A percentile compares a stretch with the other conserved stretches of the same genome.
Evolutionary conservation across 169 alveolate genomes (phyloP).

Genomic region (Fabrea salina): DNA sequence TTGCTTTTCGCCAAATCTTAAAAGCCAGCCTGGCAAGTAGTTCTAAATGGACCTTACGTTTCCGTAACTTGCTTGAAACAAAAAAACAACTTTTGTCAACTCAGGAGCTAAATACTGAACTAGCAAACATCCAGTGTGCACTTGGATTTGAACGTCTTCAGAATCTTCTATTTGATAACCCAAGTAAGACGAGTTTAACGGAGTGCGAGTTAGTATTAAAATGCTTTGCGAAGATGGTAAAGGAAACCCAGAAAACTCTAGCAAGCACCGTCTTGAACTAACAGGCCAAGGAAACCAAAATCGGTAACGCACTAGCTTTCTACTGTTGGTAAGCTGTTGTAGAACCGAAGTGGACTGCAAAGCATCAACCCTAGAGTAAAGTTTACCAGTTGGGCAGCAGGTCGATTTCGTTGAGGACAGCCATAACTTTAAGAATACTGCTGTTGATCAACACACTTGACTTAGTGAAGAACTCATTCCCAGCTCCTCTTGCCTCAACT

Average conservation of each 20-base stretch:
- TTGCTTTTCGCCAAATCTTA: background rate
- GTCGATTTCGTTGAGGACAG: slow-evolving; percentile 12
- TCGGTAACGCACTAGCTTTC: background rate
- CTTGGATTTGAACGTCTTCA: too few species aligned
- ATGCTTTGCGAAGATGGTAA: background rate
- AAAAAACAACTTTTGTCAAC: background rate
- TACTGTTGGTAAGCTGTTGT: background rate
- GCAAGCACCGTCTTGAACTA: background rate
- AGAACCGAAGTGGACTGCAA: background rate
- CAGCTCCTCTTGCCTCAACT: background rate
- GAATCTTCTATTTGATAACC: too few species aligned
- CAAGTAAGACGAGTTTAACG: background rate
- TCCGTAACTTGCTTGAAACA: slow-evolving; percentile 15
- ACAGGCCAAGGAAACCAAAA: slow-evolving; percentile 34
- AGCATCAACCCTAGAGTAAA: background rate
- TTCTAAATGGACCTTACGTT: background rate
- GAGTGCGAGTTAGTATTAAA: background rate
- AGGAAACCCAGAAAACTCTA: slow-evolving; percentile 1
- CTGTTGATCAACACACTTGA: background rate
- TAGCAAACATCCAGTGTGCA: background rate
- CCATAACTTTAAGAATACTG: background rate
- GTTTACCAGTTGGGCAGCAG: background rate
- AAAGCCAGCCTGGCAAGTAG: background rate
- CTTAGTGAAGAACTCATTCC: background rate
- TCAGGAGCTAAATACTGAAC: background rate